phyloP scores from a whole-genome alignment of 139 green algal genomes.

The Spirogloea muscicola region DNA sequence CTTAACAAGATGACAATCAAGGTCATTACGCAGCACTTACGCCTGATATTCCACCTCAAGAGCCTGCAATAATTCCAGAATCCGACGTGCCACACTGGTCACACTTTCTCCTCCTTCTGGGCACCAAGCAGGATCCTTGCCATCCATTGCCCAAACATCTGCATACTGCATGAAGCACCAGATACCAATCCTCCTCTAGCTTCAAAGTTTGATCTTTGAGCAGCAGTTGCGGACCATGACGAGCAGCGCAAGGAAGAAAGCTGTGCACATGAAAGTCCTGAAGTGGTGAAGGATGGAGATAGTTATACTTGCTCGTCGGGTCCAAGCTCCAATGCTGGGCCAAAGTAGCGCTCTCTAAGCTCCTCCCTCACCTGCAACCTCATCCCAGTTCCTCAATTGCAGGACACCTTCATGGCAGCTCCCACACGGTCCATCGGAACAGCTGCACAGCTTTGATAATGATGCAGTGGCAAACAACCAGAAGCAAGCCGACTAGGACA shows the following conservation, averaged over 20 bases:
- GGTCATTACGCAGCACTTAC: not conserved
- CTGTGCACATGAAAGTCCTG: not conserved
- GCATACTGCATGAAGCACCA: not conserved
- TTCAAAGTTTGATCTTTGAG: not conserved
- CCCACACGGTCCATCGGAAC: too few relatives aligned
- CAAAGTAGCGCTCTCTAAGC: slow-evolving; percentile 1
- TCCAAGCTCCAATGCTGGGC: not conserved
- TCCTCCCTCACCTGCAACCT: not conserved
- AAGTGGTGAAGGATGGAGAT: not conserved
- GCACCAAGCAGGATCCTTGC: not conserved
- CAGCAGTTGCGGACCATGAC: not conserved
- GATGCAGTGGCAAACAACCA: too few relatives aligned
- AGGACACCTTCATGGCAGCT: too few relatives aligned
- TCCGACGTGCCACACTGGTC: not conserved
- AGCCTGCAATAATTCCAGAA: not conserved
- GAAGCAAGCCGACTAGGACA: too few relatives aligned
- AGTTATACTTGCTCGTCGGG: not conserved
- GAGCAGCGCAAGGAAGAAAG: not conserved
- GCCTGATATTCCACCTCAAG: not conserved
- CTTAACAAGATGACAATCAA: too few relatives aligned
- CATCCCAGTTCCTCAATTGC: too few relatives aligned
- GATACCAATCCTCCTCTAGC: too few relatives aligned
- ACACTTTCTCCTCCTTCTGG: slow-evolving; percentile 17
- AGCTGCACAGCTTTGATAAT: too few relatives aligned
- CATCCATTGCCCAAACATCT: not conserved